phyloP scores from a whole-genome alignment of 148 eudicot genomes.

The Cornus kousa region DNA sequence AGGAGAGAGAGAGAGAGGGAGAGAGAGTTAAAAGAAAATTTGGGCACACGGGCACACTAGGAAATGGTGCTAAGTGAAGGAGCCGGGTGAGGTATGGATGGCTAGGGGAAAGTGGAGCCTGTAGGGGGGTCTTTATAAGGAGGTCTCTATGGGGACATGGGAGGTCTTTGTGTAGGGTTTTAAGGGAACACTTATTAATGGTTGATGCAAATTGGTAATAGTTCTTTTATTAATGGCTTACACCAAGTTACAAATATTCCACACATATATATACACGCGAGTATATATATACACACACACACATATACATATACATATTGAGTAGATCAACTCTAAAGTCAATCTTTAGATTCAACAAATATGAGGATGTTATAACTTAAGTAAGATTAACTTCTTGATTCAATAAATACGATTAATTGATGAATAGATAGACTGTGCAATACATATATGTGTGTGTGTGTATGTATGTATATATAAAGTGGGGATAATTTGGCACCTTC shows the following conservation, averaged over 20 bases:
- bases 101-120: neutral
- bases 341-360: no score
- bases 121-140: conserved; percentile 23
- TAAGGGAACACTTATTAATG: conserved; percentile 67
- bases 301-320: no score
- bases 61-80: conserved; percentile 31
- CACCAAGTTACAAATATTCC: neutral
- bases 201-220: conserved; percentile 28
- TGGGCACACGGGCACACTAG: conserved; percentile 48
- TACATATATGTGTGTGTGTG: no score
- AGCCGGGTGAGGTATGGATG: conserved; percentile 4
- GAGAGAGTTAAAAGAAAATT: neutral
- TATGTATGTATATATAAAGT: no score
- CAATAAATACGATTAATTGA: no score
- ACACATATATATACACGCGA: no score
- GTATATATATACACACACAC: no score
- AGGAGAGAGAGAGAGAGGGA: neutral
- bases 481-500: no score
- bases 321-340: no score
- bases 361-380: no score
- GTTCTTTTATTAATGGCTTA: conserved; percentile 14
- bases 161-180: conserved; percentile 57
- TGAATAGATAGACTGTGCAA: no score
- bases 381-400: no score
- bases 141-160: conserved; percentile 29